A percentile compares a stretch with the other conserved stretches of the same genome.
phyloP scores from a whole-genome alignment of 1,284 basidiomycete genomes.

The Melampsora larici-populina region DNA sequence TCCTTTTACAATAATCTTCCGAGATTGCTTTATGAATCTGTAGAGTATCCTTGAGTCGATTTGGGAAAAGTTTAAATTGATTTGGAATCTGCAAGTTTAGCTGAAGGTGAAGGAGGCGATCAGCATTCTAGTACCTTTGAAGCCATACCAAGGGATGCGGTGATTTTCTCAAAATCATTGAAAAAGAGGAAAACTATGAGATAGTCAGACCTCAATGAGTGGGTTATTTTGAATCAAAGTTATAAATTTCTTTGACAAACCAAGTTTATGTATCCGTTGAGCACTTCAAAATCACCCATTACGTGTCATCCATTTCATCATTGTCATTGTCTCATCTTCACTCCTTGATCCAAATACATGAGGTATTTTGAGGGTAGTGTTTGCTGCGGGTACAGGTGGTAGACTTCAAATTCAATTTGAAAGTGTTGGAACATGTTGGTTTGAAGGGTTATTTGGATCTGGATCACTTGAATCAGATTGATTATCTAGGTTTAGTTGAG shows the following conservation, averaged over 20 bases:
- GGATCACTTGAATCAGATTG: conserved; percentile 71
- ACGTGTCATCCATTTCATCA: neutral
- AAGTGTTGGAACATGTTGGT: neutral
- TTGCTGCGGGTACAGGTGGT: neutral
- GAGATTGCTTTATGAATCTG: conserved; percentile 71
- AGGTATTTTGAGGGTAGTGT: neutral
- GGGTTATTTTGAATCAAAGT: conserved; percentile 49
- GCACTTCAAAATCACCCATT: neutral
- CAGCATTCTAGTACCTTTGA: neutral
- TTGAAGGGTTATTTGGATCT: neutral
- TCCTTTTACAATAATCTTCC: conserved; percentile 66
- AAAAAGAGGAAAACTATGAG: neutral
- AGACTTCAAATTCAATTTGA: neutral
- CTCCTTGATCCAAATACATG: neutral
- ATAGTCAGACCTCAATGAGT: no score
- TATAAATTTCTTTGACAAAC: conserved; percentile 10
- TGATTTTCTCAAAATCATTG: conserved; percentile 57
- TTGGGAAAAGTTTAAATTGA: neutral
- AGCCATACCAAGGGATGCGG: conserved; percentile 5
- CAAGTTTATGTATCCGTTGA: conserved; percentile 20
- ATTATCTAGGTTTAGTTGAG: conserved; percentile 58
- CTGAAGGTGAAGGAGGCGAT: neutral
- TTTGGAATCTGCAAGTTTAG: neutral
- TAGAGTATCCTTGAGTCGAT: conserved; percentile 17
- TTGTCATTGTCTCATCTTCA: conserved; percentile 4